A percentile compares a stretch with the other conserved stretches of the same genome.
phyloP scores from a whole-genome alignment of 345 rosid genomes.

The Orychophragmus violaceus region DNA sequence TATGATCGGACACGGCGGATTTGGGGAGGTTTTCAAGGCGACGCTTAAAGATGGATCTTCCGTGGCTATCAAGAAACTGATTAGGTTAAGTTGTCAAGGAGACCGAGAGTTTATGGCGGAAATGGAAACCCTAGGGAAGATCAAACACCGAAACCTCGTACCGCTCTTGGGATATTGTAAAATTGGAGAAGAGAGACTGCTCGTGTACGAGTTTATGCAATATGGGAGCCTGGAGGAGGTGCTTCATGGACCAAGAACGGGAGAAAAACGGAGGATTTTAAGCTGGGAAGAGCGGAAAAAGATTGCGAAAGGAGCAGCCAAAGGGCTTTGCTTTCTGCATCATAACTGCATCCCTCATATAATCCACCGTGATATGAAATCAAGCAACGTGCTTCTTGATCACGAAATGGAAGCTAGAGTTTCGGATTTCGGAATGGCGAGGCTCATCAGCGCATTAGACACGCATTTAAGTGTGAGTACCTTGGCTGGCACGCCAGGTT shows the following conservation, averaged over 20 bases:
- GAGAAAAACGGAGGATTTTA: conserved; percentile 43
- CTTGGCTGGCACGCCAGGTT: conserved; percentile 94
- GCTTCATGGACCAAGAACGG: conserved; percentile 68
- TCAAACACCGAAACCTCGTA: conserved; percentile 88
- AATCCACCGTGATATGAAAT: conserved; percentile 91
- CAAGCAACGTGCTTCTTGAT: conserved; percentile 85
- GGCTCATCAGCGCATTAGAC: conserved; percentile 91
- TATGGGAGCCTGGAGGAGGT: conserved; percentile 88
- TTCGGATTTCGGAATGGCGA: conserved; percentile 96
- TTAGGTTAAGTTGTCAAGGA: conserved; percentile 85
- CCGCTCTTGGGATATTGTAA: conserved; percentile 89
- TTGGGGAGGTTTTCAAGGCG: conserved; percentile 93
- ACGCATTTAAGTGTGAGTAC: conserved; percentile 95
- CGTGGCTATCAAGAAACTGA: conserved; percentile 93
- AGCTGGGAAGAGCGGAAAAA: conserved; percentile 86
- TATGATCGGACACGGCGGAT: conserved; percentile 84
- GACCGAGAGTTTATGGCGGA: conserved; percentile 98
- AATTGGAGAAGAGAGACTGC: conserved; percentile 85
- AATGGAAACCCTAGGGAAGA: conserved; percentile 95
- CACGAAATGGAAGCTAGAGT: conserved; percentile 95
- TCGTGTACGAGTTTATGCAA: conserved; percentile 91
- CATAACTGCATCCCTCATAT: conserved; percentile 97
- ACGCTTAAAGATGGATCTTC: conserved; percentile 86
- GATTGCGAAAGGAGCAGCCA: conserved; percentile 89
- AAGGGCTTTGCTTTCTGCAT: conserved; percentile 89